Evolutionary conservation across 2,329 filamentous ascomycete genomes (phyloP).

Genomic region (Aureobasidium pullulans): DNA sequence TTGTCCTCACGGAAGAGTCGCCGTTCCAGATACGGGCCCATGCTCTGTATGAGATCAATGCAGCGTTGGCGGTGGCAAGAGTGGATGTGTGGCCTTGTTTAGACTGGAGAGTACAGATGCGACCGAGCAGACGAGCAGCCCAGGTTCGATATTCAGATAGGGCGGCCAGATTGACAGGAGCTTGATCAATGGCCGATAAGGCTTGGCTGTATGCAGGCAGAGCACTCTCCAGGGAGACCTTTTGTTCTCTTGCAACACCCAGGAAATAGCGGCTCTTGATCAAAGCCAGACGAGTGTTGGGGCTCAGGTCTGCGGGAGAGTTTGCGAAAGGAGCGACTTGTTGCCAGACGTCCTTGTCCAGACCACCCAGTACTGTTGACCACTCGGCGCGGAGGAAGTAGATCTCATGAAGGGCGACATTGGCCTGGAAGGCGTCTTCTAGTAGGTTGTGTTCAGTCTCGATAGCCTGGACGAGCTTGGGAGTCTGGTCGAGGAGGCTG

Average conservation of each 20-base stretch:
- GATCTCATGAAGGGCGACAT: constrained; percentile 76
- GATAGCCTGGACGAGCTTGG: constrained; percentile 20
- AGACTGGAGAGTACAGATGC: constrained; percentile 63
- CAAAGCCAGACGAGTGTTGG: constrained; percentile 11
- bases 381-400: constrained; percentile 63
- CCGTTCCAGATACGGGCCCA: constrained; percentile 60
- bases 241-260: constrained; percentile 23
- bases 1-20: not conserved
- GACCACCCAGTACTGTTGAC: constrained; percentile 6
- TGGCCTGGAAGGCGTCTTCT: constrained; percentile 66
- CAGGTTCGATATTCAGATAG: constrained; percentile 38
- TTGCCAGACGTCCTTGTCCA: constrained; percentile 12
- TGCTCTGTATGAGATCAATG: constrained; percentile 45
- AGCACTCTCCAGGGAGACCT: constrained; percentile 19
- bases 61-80: constrained; percentile 26
- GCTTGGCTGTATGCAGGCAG: constrained; percentile 5
- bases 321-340: not conserved
- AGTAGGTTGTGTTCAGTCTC: constrained; percentile 33
- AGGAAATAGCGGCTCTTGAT: constrained; percentile 24
- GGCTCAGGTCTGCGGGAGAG: not conserved
- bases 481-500: constrained; percentile 12
- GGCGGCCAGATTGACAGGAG: not conserved
- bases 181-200: not conserved
- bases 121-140: constrained; percentile 70
- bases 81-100: constrained; percentile 40